Evolutionary conservation across 163 green algal genomes (phyloP), one percentile per base, ranked within the genome.

Genomic region (Chlorella variabilis): DNA sequence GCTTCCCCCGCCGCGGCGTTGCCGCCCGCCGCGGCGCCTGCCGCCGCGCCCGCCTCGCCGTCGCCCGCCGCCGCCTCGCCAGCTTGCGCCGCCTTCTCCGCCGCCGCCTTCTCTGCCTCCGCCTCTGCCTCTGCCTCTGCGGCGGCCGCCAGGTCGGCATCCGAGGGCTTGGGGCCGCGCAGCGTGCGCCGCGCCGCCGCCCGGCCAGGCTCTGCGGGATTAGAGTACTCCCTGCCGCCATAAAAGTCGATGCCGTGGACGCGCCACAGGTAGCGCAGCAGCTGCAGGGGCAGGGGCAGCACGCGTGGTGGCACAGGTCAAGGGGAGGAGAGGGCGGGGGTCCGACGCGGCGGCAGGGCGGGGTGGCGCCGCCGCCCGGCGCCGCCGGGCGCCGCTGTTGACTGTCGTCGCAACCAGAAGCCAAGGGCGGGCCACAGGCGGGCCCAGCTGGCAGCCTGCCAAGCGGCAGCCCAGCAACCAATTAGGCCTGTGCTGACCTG

Each of bases 191-290:
- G 51, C 7, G 58, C 69, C 21, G 49, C 25, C 39, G 42, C 51
- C 21, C 78, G 56, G 13, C 45, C 39, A 29, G 56, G 58, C 45
- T 84, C 80, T 1, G 73, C 65, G 2, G 80, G 65, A 33, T 85
- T 77, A 21, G 23, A 23, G 41, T 86, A 84, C 21, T 84, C 77
- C 21, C 83, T 63, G 21, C 86, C 88, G 38, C 84, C 90, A 81
- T 98, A 99, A 85, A 94, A 99, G 83, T 99, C 96, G 21, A 98
- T 83, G 18, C 91, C 91, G 76, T 99, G 96, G 78, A 99, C 96
- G 2, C 86, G 77, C 95, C 95, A 99, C 31, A 98, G 90, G 89
- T 98, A 99, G 5, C 88, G 87, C 33, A 98, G 88, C 75, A 95
- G 82, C 81, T 81, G 58, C 18, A 13, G 25, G 66, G 27, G 94